These are phyloP conservation scores for Eucalyptus camaldulensis DNA, from an alignment of 345 rosid genomes.

Conservation along the genomic window DNA sequence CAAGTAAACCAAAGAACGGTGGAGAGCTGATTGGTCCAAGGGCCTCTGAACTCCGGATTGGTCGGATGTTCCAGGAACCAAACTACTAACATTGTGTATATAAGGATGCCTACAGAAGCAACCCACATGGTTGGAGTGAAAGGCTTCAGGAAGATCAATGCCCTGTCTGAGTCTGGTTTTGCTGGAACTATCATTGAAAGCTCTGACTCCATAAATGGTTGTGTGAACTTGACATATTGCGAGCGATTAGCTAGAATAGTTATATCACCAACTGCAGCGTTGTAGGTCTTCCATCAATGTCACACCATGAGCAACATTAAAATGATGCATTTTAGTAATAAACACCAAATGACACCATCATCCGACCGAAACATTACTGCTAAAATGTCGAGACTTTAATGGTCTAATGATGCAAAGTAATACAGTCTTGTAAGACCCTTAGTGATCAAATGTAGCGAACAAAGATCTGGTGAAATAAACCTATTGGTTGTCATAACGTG, in stretches of 20 bases:
- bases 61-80: slow-evolving; percentile 35
- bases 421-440: background rate
- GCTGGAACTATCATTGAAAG: slow-evolving; percentile 34
- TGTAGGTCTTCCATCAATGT: slow-evolving; percentile 16
- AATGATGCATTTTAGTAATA: background rate
- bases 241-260: slow-evolving; percentile 23
- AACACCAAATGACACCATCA: background rate
- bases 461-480: background rate
- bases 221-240: slow-evolving; percentile 27
- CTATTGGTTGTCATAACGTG: background rate
- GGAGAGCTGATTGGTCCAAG: slow-evolving; percentile 15
- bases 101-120: slow-evolving; percentile 16
- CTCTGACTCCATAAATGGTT: slow-evolving; percentile 31
- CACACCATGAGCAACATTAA: background rate
- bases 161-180: background rate
- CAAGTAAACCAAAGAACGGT: slow-evolving; percentile 32
- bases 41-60: slow-evolving; percentile 26
- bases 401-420: background rate
- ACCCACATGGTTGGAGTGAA: slow-evolving; percentile 36
- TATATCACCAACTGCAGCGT: slow-evolving; percentile 34
- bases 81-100: slow-evolving; percentile 30
- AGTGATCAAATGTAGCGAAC: background rate
- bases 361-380: background rate
- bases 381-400: background rate
- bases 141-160: slow-evolving; percentile 41